Conservation (phyloP, 208 protist species). For the Leishmania gerbilli region DNA sequence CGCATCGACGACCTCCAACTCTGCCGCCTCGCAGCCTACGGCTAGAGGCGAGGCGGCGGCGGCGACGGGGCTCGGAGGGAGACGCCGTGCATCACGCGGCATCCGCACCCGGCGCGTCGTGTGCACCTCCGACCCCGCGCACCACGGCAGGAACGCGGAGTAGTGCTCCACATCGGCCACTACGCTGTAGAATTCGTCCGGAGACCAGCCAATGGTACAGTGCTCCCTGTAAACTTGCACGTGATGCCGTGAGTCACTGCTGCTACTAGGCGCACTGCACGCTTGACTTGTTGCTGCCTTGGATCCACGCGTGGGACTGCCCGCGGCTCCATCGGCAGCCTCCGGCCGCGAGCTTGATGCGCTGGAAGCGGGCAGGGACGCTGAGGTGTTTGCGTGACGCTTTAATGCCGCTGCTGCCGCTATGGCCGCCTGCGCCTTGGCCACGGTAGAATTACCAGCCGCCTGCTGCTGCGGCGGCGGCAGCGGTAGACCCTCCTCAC, state of each 20-base stretch:
- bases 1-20: conserved; percentile 31
- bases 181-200: conserved; percentile 63
- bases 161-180: conserved; percentile 82
- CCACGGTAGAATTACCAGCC: conserved; percentile 22
- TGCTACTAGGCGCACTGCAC: neutral
- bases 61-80: neutral
- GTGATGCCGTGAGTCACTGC: conserved; percentile 26
- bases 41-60: neutral
- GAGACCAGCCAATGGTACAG: conserved; percentile 80
- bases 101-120: conserved; percentile 32
- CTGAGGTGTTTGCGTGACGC: neutral
- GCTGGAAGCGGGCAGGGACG: neutral
- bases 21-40: neutral
- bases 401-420: conserved; percentile 28
- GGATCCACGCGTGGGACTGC: neutral
- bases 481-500: neutral
- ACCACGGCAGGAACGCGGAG: conserved; percentile 81
- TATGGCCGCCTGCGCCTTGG: conserved; percentile 39
- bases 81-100: conserved; percentile 14
- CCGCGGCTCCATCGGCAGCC: neutral
- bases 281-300: neutral
- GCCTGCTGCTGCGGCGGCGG: neutral
- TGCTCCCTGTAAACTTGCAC: conserved; percentile 74
- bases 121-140: conserved; percentile 64
- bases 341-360: neutral